These are phyloP conservation scores for Neobulgaria alba DNA, from an alignment of 2,329 filamentous ascomycete species.

Conservation along the genomic window DNA sequence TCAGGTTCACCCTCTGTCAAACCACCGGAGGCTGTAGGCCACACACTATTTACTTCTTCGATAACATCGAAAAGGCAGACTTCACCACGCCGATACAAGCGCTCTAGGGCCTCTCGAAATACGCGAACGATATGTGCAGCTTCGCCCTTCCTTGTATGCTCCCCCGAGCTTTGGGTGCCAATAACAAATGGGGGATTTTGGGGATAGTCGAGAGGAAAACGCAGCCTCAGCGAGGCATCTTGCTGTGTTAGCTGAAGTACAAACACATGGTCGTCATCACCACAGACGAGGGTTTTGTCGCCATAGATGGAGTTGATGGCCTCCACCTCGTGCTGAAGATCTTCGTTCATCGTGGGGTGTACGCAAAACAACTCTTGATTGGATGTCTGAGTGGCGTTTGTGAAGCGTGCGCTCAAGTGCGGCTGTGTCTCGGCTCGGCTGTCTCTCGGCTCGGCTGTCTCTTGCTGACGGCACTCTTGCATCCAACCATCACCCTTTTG, in stretches of 20 bases:
- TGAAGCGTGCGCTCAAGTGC: too few relatives aligned
- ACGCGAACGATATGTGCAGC: constrained; percentile 62
- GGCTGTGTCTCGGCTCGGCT: too few relatives aligned
- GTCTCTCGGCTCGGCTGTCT: too few relatives aligned
- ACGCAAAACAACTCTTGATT: too few relatives aligned
- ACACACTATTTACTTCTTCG: constrained; percentile 51
- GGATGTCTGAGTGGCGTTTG: too few relatives aligned
- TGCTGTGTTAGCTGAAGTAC: constrained; percentile 56
- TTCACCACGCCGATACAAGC: constrained; percentile 62
- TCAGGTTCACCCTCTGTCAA: background rate
- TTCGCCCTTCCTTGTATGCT: constrained; percentile 58
- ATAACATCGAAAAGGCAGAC: constrained; percentile 91
- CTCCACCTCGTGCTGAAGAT: constrained; percentile 63
- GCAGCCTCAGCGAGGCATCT: constrained; percentile 50
- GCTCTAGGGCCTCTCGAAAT: constrained; percentile 56
- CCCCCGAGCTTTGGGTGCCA: constrained; percentile 70
- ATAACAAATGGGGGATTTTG: constrained; percentile 62
- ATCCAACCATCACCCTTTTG: too few relatives aligned
- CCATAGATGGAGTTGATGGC: constrained; percentile 82
- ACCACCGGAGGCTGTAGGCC: background rate
- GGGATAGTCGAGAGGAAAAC: constrained; percentile 70
- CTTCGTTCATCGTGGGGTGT: constrained; percentile 27
- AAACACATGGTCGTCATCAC: constrained; percentile 38
- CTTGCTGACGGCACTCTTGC: too few relatives aligned
- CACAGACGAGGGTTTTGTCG: constrained; percentile 47